A percentile compares a stretch with the other conserved stretches of the same genome.
Evolutionary conservation across 164 flowering plant genomes (phyloP).

Genomic region (Buxus sempervirens): DNA sequence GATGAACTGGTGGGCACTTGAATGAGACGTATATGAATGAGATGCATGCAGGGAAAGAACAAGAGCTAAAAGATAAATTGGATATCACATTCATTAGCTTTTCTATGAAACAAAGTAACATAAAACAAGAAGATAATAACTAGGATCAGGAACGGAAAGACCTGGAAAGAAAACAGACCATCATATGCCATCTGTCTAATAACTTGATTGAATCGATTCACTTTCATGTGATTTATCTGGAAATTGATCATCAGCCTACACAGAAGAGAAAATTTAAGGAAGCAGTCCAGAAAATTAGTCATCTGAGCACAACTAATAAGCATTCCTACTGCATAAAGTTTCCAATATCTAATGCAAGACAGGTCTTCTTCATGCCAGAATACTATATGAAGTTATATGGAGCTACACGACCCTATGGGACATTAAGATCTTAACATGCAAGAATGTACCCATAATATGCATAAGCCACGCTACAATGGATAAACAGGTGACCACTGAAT

Average conservation of each 20-base stretch:
- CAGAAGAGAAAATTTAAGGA: background rate
- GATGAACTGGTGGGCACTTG: background rate
- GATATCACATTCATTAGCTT: conserved; percentile 20
- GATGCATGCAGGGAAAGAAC: background rate
- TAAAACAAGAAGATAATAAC: conserved; percentile 27
- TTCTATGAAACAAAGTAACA: conserved; percentile 36
- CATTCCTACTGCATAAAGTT: too few species aligned
- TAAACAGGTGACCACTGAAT: too few species aligned
- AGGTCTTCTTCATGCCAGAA: too few species aligned
- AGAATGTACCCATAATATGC: too few species aligned
- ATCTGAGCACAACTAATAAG: too few species aligned
- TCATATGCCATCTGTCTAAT: conserved; percentile 17
- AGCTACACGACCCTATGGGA: too few species aligned
- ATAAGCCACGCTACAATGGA: too few species aligned
- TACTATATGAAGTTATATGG: too few species aligned
- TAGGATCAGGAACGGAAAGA: background rate
- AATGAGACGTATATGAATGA: background rate
- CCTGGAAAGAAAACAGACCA: conserved; percentile 22
- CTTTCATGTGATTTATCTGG: background rate
- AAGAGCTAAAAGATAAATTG: background rate
- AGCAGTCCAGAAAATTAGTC: background rate
- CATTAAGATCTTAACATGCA: too few species aligned
- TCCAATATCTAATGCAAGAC: too few species aligned
- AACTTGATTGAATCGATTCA: background rate
- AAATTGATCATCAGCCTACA: background rate